phyloP scores from a whole-genome alignment of 2,329 filamentous ascomycete species.

The Hysterium pulicare region DNA sequence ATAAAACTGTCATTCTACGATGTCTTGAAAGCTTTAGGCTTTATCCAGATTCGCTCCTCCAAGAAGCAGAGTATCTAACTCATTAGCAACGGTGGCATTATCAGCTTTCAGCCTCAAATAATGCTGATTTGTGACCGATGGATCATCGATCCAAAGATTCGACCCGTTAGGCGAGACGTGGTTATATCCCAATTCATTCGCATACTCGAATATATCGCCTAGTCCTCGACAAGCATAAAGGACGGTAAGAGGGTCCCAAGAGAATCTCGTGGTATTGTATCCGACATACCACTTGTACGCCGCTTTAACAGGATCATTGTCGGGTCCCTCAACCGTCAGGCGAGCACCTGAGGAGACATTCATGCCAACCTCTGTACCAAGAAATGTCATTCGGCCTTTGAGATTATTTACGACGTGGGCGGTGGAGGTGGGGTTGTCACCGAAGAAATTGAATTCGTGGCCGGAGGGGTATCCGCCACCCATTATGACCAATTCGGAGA shows the following conservation, averaged over 20 bases:
- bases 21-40: too few species aligned
- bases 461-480: conserved; percentile 50
- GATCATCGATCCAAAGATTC: conserved; percentile 45
- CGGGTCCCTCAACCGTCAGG: conserved; percentile 26
- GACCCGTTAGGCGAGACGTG: conserved; percentile 39
- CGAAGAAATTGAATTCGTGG: conserved; percentile 50
- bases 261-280: conserved; percentile 16
- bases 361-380: conserved; percentile 45
- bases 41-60: conserved; percentile 22
- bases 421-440: conserved; percentile 36
- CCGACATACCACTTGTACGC: conserved; percentile 23
- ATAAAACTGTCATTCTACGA: too few species aligned
- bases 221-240: conserved; percentile 19
- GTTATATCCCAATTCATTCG: conserved; percentile 42
- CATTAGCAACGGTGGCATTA: conserved; percentile 26
- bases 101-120: conserved; percentile 37
- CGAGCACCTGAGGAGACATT: conserved; percentile 40
- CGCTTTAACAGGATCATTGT: conserved; percentile 16
- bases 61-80: conserved; percentile 29
- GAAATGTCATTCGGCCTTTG: conserved; percentile 39
- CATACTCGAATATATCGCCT: conserved; percentile 36
- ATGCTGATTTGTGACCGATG: conserved; percentile 36
- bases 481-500: conserved; percentile 52
- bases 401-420: conserved; percentile 48
- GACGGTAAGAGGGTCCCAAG: conserved; percentile 25